Evolutionary conservation across 2,329 filamentous ascomycete species (phyloP).

Genomic region (Ascochyta rabiei): DNA sequence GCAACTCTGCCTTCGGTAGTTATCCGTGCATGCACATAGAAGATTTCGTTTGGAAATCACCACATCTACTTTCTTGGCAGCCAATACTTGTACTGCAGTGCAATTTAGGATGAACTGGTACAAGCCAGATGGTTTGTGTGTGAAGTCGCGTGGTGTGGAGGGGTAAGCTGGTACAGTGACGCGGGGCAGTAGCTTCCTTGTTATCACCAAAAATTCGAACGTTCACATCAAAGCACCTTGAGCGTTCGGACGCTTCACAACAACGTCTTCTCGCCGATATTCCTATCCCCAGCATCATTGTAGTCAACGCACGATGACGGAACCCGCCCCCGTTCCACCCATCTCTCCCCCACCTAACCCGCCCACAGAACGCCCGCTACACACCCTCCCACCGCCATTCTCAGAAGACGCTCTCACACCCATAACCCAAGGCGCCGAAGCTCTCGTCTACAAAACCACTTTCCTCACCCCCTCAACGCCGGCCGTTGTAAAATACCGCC

Average conservation of each 20-base stretch:
- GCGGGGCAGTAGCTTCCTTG: conserved; percentile 11
- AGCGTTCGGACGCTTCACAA: not conserved
- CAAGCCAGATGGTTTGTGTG: not conserved
- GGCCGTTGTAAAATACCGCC: conserved; percentile 88
- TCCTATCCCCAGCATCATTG: not conserved
- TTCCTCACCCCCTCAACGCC: conserved; percentile 72
- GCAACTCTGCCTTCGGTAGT: too few relatives aligned
- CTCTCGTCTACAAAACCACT: conserved; percentile 85
- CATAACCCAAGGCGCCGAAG: conserved; percentile 93
- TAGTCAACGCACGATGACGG: conserved; percentile 22
- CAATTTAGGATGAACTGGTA: too few relatives aligned
- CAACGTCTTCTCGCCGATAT: not conserved
- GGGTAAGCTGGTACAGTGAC: not conserved
- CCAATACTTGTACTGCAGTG: too few relatives aligned
- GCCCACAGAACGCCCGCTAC: conserved; percentile 29
- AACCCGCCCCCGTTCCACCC: conserved; percentile 27
- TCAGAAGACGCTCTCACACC: conserved; percentile 67
- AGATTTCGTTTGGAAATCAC: too few relatives aligned
- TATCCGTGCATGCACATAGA: too few relatives aligned
- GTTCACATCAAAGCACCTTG: not conserved
- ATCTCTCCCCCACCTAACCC: conserved; percentile 27
- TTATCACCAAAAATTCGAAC: conserved; percentile 2
- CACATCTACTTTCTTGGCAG: too few relatives aligned
- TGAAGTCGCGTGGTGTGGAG: conserved; percentile 7
- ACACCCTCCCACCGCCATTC: conserved; percentile 39